Base-by-base conservation (phyloP, 768 basidiomycete species). In the Lentinula aciculospora region DNA sequence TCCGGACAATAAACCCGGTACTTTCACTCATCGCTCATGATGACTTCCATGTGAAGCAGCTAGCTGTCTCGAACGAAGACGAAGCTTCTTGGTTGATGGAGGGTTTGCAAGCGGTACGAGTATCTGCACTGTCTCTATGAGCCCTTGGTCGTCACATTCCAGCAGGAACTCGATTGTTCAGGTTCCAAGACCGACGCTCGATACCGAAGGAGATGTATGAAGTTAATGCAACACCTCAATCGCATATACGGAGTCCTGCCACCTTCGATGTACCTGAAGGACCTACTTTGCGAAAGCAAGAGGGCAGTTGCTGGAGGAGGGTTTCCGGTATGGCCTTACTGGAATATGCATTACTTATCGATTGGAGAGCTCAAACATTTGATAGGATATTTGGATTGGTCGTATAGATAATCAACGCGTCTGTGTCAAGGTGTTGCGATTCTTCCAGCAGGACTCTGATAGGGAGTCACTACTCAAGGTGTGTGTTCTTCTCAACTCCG, bases 301-400 rank as follows among this genome's bases (percentile, higher is more conserved):
- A 19, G 31, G 21, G n/a, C 56, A 25, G 46, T 57, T 23, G 21
- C 32, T 4, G 56, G 56, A 37, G 56, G 56, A 46, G 56, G 56
- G 9, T 57, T 57, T 39, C 29, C 56, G 17, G 56, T 57, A 47
- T 9, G 28, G 12, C 19, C 10, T n/a, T n/a, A n/a, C 9, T 37
- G 3, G 10, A n/a, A n/a, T n/a, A n/a, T 19, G 3, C 19, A 27
- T 12, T 23, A 27, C 36, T 36, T 4, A 1, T 7, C 36, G 3
- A 34, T 44, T 2, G 3, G 19, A 46, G 9, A 1, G 9, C 13
- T 32, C 21, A 15, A 46, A 2, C 27, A 15, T 15, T 25, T n/a
- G n/a, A n/a, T n/a, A 60, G 55, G 59, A 60, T 27, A 51, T 60
- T 12, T 60, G 55, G 53, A 56, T 49, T 57, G 59, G 59, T 5